These are phyloP conservation scores for Cercospora canescens DNA, from an alignment of 2,329 filamentous ascomycete genomes.

Conservation along the genomic window DNA sequence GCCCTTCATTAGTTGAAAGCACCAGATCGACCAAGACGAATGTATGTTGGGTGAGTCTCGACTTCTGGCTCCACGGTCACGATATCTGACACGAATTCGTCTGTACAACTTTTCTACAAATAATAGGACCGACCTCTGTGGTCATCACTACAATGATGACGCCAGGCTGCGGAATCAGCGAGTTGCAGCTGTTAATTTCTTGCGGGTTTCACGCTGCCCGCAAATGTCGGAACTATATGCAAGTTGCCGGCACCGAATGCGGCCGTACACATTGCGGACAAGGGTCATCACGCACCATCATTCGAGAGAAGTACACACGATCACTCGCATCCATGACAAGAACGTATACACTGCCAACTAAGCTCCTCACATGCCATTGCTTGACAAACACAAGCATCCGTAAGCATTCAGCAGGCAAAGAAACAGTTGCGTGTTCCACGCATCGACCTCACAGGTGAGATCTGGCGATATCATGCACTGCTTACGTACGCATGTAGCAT, in stretches of 20 bases:
- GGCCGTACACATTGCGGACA: neutral
- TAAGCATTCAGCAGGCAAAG: neutral
- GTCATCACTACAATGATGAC: neutral
- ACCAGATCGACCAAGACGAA: neutral
- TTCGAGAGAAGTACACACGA: neutral
- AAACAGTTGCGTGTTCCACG: neutral
- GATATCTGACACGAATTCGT: neutral
- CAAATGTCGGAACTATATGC: neutral
- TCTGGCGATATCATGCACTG: neutral
- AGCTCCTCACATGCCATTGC: neutral
- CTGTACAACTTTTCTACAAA: neutral
- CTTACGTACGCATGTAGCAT: neutral
- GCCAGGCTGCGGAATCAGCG: neutral
- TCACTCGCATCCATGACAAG: neutral
- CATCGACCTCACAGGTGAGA: neutral
- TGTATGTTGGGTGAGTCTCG: neutral
- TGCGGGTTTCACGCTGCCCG: neutral
- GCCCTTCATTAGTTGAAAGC: too few relatives aligned
- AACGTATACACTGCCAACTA: neutral
- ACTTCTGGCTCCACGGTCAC: neutral
- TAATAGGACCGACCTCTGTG: neutral
- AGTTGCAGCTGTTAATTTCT: neutral
- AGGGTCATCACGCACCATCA: neutral
- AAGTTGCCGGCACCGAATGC: neutral
- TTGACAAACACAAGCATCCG: neutral